Conservation (phyloP, 352 stramenopile species). For the Phytopythium montanum region DNA sequence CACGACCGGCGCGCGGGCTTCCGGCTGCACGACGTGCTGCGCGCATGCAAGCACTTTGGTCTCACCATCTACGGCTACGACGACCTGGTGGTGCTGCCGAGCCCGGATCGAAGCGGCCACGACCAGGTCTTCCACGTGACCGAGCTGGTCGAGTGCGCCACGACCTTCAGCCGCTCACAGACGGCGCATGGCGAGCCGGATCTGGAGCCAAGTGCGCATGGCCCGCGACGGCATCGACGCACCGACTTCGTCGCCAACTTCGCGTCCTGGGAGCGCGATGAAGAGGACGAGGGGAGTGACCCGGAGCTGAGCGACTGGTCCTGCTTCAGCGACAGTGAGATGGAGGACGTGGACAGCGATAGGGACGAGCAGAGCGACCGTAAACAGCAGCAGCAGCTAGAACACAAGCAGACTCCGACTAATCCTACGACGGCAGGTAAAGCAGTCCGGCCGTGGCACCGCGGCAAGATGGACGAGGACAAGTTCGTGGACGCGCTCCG, state of each 20-base stretch:
- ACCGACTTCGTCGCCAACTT: constrained; percentile 71
- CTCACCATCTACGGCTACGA: constrained; percentile 82
- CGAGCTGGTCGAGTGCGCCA: constrained; percentile 62
- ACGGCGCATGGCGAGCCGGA: constrained; percentile 57
- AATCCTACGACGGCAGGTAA: neutral
- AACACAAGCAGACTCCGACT: constrained; percentile 7
- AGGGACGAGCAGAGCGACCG: constrained; percentile 9
- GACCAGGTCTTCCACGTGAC: constrained; percentile 55
- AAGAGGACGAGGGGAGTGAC: constrained; percentile 42
- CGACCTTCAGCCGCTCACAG: constrained; percentile 20
- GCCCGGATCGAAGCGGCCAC: constrained; percentile 6
- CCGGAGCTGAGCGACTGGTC: constrained; percentile 49
- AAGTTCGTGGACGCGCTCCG: constrained; percentile 42
- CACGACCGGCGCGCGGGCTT: constrained; percentile 41
- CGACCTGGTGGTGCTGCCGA: constrained; percentile 55
- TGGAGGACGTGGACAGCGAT: constrained; percentile 32
- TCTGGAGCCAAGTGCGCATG: constrained; percentile 38
- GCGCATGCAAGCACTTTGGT: constrained; percentile 52
- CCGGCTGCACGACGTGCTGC: constrained; percentile 61
- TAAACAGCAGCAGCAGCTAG: constrained; percentile 5
- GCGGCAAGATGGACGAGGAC: constrained; percentile 18
- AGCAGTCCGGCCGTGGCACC: constrained; percentile 15
- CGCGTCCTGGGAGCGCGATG: constrained; percentile 27
- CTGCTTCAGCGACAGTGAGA: constrained; percentile 60
- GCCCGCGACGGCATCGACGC: constrained; percentile 26